Percentiles rank a stretch among this genome's conserved stretches.
phyloP scores from a whole-genome alignment of 208 protist species.

The Polymyxa betae region DNA sequence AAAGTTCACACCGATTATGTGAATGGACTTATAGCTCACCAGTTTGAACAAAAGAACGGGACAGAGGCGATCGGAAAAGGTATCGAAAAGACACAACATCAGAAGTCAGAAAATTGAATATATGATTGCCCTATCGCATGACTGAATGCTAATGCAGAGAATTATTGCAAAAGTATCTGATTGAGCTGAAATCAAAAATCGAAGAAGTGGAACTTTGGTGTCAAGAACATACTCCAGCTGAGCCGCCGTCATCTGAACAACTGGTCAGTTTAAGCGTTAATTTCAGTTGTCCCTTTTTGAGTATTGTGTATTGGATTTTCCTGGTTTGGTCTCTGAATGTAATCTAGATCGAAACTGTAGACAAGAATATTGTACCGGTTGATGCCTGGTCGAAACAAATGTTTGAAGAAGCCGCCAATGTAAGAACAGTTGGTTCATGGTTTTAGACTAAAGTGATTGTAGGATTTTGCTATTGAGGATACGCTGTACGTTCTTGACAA shows the following conservation, averaged over 20 bases:
- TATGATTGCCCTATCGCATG: not conserved
- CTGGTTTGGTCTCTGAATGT: not conserved
- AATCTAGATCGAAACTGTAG: not conserved
- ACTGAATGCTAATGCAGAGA: not conserved
- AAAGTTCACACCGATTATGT: not conserved
- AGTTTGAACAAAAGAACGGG: constrained; percentile 40
- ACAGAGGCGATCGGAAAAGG: not conserved
- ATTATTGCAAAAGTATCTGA: not conserved
- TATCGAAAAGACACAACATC: not conserved
- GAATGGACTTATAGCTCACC: constrained; percentile 22
- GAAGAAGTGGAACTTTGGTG: not conserved
- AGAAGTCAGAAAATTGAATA: not conserved
- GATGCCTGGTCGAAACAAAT: constrained; percentile 28
- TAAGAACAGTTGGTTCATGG: not conserved
- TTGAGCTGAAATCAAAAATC: not conserved
- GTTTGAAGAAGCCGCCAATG: not conserved
- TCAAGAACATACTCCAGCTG: not conserved
- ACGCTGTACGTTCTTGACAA: constrained; percentile 4
- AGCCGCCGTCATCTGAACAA: not conserved
- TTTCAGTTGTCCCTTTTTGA: not conserved
- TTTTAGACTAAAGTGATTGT: not conserved
- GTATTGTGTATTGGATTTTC: not conserved
- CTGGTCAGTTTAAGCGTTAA: not conserved
- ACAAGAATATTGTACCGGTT: not conserved
- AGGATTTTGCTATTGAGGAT: constrained; percentile 41